Conservation (phyloP, 2,329 filamentous ascomycete genomes). For the Talaromyces pinophilus region DNA sequence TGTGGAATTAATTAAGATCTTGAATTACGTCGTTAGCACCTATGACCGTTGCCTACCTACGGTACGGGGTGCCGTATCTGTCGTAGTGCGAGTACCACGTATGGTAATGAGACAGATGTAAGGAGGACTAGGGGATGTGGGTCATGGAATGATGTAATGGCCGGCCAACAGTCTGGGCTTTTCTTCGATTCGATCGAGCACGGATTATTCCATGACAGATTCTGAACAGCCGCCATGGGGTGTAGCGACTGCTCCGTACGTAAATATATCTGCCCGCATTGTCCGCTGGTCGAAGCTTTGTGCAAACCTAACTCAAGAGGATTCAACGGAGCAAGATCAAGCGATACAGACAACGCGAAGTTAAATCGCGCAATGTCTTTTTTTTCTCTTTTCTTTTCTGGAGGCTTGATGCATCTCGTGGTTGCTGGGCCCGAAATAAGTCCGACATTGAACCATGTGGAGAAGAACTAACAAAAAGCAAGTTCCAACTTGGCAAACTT, state of each 20-base stretch:
- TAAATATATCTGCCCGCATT: neutral
- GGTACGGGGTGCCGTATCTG: neutral
- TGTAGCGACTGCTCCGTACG: neutral
- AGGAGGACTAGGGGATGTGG: neutral
- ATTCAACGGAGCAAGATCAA: neutral
- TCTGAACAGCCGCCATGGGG: neutral
- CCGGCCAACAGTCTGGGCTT: neutral
- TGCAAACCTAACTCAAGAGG: neutral
- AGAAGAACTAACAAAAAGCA: neutral
- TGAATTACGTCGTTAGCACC: neutral
- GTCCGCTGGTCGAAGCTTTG: neutral
- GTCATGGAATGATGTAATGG: constrained; percentile 13
- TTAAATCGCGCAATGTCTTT: neutral
- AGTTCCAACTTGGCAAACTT: neutral
- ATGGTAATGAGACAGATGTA: neutral
- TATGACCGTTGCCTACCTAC: neutral
- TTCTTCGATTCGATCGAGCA: neutral
- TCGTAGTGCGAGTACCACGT: neutral
- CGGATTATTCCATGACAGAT: no score
- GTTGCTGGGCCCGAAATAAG: constrained; percentile 7
- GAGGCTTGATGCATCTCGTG: neutral
- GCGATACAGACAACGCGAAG: neutral
- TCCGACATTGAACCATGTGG: constrained; percentile 11
- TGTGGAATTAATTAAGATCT: constrained; percentile 2
- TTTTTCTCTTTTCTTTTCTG: neutral